These are phyloP conservation scores for Verbascum thapsus DNA, from an alignment of 257 asterid species.

Conservation along the genomic window DNA sequence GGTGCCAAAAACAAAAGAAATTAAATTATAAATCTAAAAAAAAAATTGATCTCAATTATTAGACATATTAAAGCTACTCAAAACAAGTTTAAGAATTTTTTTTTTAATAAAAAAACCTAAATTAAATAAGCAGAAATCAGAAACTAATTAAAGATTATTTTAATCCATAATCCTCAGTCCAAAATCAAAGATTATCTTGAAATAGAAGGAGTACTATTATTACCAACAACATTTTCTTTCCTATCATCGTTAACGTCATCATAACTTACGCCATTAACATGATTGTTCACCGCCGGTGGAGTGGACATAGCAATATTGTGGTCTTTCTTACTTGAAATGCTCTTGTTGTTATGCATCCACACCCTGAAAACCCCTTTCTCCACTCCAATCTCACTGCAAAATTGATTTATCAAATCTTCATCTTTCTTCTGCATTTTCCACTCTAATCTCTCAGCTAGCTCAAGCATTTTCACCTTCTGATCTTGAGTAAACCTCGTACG, in stretches of 20 bases:
- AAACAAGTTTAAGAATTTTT: slow-evolving; percentile 19
- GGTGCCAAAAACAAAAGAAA: too few relatives aligned
- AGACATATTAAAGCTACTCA: slow-evolving; percentile 24
- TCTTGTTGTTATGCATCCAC: slow-evolving; percentile 94
- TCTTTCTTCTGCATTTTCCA: slow-evolving; percentile 83
- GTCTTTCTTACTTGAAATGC: slow-evolving; percentile 46
- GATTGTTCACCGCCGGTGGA: slow-evolving; percentile 30
- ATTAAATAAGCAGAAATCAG: slow-evolving; percentile 27
- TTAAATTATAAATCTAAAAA: too few relatives aligned
- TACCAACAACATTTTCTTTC: slow-evolving; percentile 33
- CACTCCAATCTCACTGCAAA: slow-evolving; percentile 59
- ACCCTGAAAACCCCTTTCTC: slow-evolving; percentile 73
- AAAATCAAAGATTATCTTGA: slow-evolving; percentile 44
- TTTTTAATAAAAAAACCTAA: not conserved
- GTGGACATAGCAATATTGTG: slow-evolving; percentile 5
- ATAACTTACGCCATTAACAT: slow-evolving; percentile 23
- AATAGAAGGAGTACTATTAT: slow-evolving; percentile 59
- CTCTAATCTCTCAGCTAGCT: slow-evolving; percentile 58
- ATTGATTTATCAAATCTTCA: slow-evolving; percentile 49
- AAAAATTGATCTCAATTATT: too few relatives aligned
- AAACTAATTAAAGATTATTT: slow-evolving; percentile 14
- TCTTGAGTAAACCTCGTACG: slow-evolving; percentile 65
- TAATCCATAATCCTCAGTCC: too few relatives aligned
- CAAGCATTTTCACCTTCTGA: slow-evolving; percentile 73
- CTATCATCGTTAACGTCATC: slow-evolving; percentile 29